Evolutionary conservation across 1,139 yeast genomes (phyloP).

Genomic region (Martiniozyma asiatica): DNA sequence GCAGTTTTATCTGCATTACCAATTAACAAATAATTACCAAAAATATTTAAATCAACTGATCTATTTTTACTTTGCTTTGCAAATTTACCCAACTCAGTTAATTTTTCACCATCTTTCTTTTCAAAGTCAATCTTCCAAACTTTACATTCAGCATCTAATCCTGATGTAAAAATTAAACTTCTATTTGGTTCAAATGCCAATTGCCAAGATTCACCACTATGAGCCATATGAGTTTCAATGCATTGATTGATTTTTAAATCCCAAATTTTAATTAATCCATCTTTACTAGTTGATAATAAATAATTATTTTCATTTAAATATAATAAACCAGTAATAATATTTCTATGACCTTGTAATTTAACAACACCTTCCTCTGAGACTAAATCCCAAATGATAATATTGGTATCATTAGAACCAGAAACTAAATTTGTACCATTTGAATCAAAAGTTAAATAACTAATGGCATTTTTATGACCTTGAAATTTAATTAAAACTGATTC

Average conservation of each 20-base stretch:
- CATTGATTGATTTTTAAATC: conserved; percentile 83
- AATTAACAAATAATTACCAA: conserved; percentile 44
- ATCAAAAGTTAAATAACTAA: conserved; percentile 62
- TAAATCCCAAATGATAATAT: conserved; percentile 86
- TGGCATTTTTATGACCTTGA: conserved; percentile 76
- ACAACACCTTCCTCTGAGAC: conserved; percentile 84
- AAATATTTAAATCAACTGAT: conserved; percentile 42
- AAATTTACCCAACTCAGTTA: conserved; percentile 52
- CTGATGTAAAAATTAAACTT: conserved; percentile 52
- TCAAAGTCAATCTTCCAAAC: conserved; percentile 61
- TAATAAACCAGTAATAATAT: conserved; percentile 66
- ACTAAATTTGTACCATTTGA: conserved; percentile 70
- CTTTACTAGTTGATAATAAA: conserved; percentile 70
- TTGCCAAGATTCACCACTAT: conserved; percentile 88
- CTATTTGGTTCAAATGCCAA: conserved; percentile 33
- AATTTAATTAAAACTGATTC: conserved; percentile 67
- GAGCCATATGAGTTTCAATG: conserved; percentile 90
- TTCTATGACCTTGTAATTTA: conserved; percentile 81
- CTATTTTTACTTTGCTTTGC: conserved; percentile 75
- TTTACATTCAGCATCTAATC: conserved; percentile 72
- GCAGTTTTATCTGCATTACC: conserved; percentile 72
- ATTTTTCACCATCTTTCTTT: conserved; percentile 28
- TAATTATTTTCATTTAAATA: conserved; percentile 49
- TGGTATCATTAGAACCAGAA: conserved; percentile 79
- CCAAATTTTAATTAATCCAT: conserved; percentile 88